These are phyloP conservation scores for Metschnikowia lunata DNA, from an alignment of 805 yeast genomes.

Conservation along the genomic window DNA sequence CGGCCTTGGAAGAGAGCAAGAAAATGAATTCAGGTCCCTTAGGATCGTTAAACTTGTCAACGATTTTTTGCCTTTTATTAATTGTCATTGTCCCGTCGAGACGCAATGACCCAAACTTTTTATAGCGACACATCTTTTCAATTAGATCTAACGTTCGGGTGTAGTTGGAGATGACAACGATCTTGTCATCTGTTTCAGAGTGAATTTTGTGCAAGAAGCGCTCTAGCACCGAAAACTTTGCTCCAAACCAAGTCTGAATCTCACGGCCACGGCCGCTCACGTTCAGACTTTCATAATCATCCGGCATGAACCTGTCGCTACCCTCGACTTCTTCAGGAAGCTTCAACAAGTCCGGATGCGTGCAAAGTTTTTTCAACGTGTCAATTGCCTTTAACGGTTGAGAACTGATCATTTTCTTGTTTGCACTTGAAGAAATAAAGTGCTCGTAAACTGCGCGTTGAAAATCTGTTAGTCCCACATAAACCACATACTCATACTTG, in stretches of 20 bases:
- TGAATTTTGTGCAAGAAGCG: conserved; percentile 76
- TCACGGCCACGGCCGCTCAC: conserved; percentile 61
- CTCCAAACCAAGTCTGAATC: conserved; percentile 76
- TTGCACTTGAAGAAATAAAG: conserved; percentile 75
- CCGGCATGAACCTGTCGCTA: conserved; percentile 61
- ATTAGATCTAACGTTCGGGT: conserved; percentile 91
- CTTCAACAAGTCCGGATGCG: conserved; percentile 83
- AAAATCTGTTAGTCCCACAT: conserved; percentile 75
- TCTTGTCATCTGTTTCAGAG: conserved; percentile 85
- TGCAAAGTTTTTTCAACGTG: conserved; percentile 81
- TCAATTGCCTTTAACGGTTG: conserved; percentile 92
- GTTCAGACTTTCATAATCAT: conserved; percentile 49
- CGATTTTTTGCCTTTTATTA: conserved; percentile 87
- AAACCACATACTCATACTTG: conserved; percentile 95
- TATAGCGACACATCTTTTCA: conserved; percentile 75
- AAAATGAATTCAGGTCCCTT: conserved; percentile 84
- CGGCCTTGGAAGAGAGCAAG: conserved; percentile 89
- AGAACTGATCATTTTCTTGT: conserved; percentile 59
- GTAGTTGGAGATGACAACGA: conserved; percentile 89
- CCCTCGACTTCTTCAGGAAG: conserved; percentile 79
- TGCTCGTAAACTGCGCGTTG: conserved; percentile 69
- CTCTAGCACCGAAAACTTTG: conserved; percentile 80
- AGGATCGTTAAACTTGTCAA: conserved; percentile 88
- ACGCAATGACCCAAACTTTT: conserved; percentile 71
- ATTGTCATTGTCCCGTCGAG: conserved; percentile 92